Conservation (phyloP, 2,329 filamentous ascomycete genomes). For the Cladophialophora yegresii region DNA sequence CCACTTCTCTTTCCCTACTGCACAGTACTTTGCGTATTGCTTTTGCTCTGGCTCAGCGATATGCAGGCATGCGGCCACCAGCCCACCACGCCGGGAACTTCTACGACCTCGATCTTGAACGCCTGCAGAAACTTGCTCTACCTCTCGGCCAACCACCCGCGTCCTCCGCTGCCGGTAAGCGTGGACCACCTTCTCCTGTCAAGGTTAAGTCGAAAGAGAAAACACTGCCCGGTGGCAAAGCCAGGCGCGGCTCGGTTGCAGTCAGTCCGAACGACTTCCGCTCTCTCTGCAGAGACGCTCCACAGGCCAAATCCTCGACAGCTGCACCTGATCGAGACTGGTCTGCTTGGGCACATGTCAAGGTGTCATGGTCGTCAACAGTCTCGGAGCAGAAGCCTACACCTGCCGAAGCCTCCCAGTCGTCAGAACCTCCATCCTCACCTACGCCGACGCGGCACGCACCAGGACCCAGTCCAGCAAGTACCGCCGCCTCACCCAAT, state of each 20-base stretch:
- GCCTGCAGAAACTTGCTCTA: constrained; percentile 77
- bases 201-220: constrained; percentile 78
- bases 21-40: constrained; percentile 76
- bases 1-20: constrained; percentile 76
- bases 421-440: constrained; percentile 62
- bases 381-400: constrained; percentile 35
- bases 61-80: constrained; percentile 68
- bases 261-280: constrained; percentile 84
- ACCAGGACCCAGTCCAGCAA: constrained; percentile 53
- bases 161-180: constrained; percentile 55
- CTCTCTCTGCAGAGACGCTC: constrained; percentile 66
- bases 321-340: constrained; percentile 52
- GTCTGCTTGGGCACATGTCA: constrained; percentile 79
- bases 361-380: constrained; percentile 72
- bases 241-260: constrained; percentile 42
- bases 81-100: constrained; percentile 78
- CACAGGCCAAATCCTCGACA: constrained; percentile 38
- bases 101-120: constrained; percentile 72
- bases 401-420: constrained; percentile 33
- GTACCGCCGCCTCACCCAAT: constrained; percentile 41
- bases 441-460: constrained; percentile 74
- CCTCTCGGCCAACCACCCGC: constrained; percentile 75
- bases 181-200: constrained; percentile 54
- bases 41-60: constrained; percentile 85
- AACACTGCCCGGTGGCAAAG: constrained; percentile 45